These are phyloP conservation scores for Catunica adiposa DNA, from an alignment of 2,329 filamentous ascomycete species.

Conservation along the genomic window DNA sequence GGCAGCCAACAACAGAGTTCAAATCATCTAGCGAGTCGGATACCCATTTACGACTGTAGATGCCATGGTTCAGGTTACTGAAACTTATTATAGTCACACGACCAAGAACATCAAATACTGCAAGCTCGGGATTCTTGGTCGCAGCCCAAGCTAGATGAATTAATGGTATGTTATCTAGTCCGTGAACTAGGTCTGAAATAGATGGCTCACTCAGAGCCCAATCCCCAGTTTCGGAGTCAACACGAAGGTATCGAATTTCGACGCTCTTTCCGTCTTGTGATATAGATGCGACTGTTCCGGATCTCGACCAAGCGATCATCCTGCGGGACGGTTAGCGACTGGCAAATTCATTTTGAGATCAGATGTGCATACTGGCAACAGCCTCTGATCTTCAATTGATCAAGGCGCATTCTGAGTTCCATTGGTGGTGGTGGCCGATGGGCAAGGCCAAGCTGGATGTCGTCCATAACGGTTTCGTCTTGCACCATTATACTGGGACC, in stretches of 20 bases:
- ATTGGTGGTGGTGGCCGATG: constrained; percentile 36
- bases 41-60: constrained; percentile 42
- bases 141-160: constrained; percentile 71
- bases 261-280: constrained; percentile 53
- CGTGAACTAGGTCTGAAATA: constrained; percentile 41
- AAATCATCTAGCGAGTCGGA: constrained; percentile 58
- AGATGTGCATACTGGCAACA: constrained; percentile 56
- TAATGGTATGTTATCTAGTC: constrained; percentile 48
- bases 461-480: constrained; percentile 23
- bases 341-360: constrained; percentile 4
- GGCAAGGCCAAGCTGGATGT: constrained; percentile 35
- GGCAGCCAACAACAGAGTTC: constrained; percentile 62
- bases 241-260: constrained; percentile 55
- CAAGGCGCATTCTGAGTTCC: constrained; percentile 54
- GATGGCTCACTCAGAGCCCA: constrained; percentile 68
- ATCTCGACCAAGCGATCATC: constrained; percentile 72
- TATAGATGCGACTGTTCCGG: constrained; percentile 72
- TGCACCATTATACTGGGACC: constrained; percentile 21
- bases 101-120: constrained; percentile 64
- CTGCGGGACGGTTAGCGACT: constrained; percentile 28
- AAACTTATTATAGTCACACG: constrained; percentile 60
- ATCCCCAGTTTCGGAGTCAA: constrained; percentile 48
- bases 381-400: constrained; percentile 58
- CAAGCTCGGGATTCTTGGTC: constrained; percentile 59
- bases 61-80: constrained; percentile 57